Percentiles rank a stretch among this genome's conserved stretches.
Evolutionary conservation across 1,139 yeast genomes (phyloP).

Genomic region (Sugiyamaella novakii): DNA sequence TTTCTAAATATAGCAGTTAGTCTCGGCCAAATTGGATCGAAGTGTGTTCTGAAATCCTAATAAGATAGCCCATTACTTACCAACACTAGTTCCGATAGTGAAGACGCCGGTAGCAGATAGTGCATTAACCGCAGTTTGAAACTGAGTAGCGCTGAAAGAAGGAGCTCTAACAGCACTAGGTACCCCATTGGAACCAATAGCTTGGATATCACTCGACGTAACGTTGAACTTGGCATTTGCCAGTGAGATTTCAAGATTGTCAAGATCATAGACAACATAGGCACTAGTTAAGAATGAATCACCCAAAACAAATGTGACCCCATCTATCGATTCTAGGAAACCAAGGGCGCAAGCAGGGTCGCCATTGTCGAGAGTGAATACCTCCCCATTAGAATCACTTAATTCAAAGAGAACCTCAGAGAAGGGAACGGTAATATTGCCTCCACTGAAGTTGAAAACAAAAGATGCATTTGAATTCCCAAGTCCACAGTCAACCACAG

Average conservation of each 20-base stretch:
- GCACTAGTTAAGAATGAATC: constrained; percentile 71
- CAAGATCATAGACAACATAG: constrained; percentile 74
- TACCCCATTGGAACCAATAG: constrained; percentile 28
- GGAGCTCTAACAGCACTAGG: constrained; percentile 28
- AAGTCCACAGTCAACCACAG: constrained; percentile 26
- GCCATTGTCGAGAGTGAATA: constrained; percentile 22
- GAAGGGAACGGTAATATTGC: constrained; percentile 33
- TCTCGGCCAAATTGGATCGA: no score
- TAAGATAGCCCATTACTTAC: neutral
- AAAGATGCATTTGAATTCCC: constrained; percentile 30
- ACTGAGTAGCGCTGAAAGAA: constrained; percentile 17
- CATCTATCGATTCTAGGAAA: constrained; percentile 4
- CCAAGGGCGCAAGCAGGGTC: constrained; percentile 24
- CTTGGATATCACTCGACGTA: constrained; percentile 27
- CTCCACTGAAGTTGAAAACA: constrained; percentile 35
- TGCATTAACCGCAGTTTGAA: constrained; percentile 11
- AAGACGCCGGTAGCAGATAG: constrained; percentile 8
- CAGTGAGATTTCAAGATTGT: constrained; percentile 59
- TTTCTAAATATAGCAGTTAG: no score
- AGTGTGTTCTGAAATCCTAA: no score
- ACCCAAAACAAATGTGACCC: constrained; percentile 51
- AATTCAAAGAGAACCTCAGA: constrained; percentile 32
- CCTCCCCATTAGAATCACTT: constrained; percentile 22
- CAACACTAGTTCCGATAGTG: no score
- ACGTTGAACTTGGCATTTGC: constrained; percentile 53